These are phyloP conservation scores for Russula earlei DNA, from an alignment of 768 basidiomycete species.

Conservation along the genomic window DNA sequence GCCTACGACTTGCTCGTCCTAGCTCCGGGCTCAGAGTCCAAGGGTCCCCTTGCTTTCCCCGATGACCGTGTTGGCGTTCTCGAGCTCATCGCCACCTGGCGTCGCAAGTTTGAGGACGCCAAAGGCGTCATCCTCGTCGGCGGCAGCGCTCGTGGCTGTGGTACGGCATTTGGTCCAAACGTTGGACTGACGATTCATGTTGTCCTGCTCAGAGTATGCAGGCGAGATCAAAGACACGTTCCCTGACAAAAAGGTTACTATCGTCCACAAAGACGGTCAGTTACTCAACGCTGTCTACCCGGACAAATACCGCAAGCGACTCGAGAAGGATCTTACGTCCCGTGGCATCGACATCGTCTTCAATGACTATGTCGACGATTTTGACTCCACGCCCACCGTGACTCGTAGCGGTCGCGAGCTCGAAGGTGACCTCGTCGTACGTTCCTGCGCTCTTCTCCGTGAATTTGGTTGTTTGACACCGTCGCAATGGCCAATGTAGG, in stretches of 20 bases:
- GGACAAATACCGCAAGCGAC: conserved; percentile 38
- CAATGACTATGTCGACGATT: conserved; percentile 38
- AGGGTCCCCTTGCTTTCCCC: conserved; percentile 32
- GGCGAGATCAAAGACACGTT: conserved; percentile 37
- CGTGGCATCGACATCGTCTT: conserved; percentile 44
- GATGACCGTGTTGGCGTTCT: conserved; percentile 21
- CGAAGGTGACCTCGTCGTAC: conserved; percentile 50
- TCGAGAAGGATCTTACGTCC: conserved; percentile 33
- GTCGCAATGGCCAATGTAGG: conserved; percentile 16
- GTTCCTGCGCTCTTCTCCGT: conserved; percentile 14
- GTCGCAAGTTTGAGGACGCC: conserved; percentile 25
- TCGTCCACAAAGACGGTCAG: conserved; percentile 45
- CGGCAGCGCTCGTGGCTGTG: conserved; percentile 35
- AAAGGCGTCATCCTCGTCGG: conserved; percentile 29
- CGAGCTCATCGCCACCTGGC: conserved; percentile 24
- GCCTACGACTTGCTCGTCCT: conserved; percentile 17
- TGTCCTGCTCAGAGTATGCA: conserved; percentile 29
- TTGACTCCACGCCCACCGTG: conserved; percentile 30
- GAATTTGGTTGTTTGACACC: neutral
- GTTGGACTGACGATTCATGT: neutral
- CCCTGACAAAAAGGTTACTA: conserved; percentile 43
- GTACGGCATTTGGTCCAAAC: conserved; percentile 23
- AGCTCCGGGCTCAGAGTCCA: conserved; percentile 13
- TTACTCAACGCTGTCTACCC: conserved; percentile 52
- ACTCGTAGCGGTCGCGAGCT: conserved; percentile 44